Base-by-base conservation (phyloP, 2,329 filamentous ascomycete species). In the Diplodia scrobiculata region DNA sequence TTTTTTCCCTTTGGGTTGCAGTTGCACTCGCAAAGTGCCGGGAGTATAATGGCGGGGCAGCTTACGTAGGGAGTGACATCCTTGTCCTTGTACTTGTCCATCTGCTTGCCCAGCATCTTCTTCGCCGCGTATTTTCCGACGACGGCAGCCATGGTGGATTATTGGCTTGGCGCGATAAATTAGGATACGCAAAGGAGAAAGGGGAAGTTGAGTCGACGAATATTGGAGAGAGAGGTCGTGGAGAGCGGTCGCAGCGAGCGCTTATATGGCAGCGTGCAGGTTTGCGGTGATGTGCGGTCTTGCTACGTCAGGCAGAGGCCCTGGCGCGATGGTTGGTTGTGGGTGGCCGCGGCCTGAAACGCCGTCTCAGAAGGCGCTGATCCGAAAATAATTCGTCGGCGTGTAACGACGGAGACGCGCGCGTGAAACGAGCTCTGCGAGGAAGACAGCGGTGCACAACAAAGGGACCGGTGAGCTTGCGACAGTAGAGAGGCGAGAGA, bases 91-190 rank as follows among this genome's bases (percentile, higher is more conserved):
- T 82, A 83, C 69, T 82, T 79, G 67, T 78, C 75, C 79, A 83
- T 79, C 70, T 83, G 78, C 68, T 77, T 79, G 53, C 74, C 71
- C 67, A 83, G 74, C 69, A 83, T 73, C 76, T 83, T 82, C 73
- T 81, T 81, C 50, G 81, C 81, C 9, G 81, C 81, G 72, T 79
- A 82, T 69, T 83, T 83, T 66, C 77, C 80, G 38, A 83, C 74
- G 59, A 74, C 71, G 64, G 74, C 73, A 53, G 81, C 78, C 81
- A 83, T 83, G 72, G 66, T 76, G 69, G 3, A 50, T 29, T 62
- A 62, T 62, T 62, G 58, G 58, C 58, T 62, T 62, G 58, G 58
- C 58, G 58, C 38, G 29, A 50, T 11, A 29, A 51, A 62, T 62
- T 62, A 50, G 29, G 45, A 62, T 50, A 50, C 58, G 58, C 58